A percentile compares a stretch with the other conserved stretches of the same genome.
Conservation (phyloP, 2,329 filamentous ascomycete genomes). For the Myriangium duriaei region DNA sequence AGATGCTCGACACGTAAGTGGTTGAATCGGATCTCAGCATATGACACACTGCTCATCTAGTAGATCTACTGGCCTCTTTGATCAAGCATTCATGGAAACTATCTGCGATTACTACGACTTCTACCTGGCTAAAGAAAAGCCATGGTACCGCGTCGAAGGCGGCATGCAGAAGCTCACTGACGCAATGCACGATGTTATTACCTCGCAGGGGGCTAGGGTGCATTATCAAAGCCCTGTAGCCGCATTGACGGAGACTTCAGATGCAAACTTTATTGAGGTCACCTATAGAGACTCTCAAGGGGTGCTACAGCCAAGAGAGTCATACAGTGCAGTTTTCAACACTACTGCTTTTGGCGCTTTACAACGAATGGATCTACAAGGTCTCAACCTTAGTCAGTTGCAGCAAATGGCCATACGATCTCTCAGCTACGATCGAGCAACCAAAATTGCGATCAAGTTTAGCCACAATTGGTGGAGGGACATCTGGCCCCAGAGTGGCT, state of each 20-base stretch:
- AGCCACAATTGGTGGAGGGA: background rate
- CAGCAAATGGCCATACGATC: slow-evolving; percentile 3
- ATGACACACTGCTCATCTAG: background rate
- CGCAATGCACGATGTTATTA: background rate
- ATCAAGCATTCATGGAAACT: slow-evolving; percentile 5
- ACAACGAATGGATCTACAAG: slow-evolving; percentile 6
- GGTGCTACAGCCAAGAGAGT: background rate
- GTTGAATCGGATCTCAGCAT: background rate
- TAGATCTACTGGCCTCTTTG: slow-evolving; percentile 2
- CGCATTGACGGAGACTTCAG: background rate
- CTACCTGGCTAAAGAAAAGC: background rate
- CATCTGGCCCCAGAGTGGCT: background rate
- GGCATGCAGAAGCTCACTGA: slow-evolving; percentile 1
- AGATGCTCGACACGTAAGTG: slow-evolving; percentile 4
- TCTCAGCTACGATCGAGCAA: slow-evolving; percentile 2
- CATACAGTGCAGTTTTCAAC: slow-evolving; percentile 4
- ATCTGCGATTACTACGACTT: slow-evolving; percentile 6
- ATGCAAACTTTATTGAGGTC: background rate
- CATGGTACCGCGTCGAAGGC: slow-evolving; percentile 3
- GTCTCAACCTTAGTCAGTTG: background rate
- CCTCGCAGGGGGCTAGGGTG: background rate
- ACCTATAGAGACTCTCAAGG: background rate
- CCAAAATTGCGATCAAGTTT: slow-evolving; percentile 8
- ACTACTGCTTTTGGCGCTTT: slow-evolving; percentile 3
- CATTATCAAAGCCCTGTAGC: background rate